A percentile compares a stretch with the other conserved stretches of the same genome.
Conservation (phyloP, 805 yeast genomes). For the Teunomyces cretensis region DNA sequence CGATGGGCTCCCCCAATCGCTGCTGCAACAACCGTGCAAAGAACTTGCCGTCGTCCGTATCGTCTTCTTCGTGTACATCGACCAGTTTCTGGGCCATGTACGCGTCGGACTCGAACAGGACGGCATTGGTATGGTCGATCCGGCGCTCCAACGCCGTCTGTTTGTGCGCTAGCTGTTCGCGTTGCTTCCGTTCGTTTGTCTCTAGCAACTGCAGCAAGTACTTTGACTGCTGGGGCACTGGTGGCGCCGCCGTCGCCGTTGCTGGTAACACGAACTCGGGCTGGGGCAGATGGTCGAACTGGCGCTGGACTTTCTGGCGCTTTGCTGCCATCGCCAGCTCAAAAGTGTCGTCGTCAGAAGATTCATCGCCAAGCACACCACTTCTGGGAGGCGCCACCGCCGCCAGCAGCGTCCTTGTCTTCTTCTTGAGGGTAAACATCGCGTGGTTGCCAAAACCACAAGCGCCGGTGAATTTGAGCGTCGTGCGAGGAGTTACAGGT, state of each 20-base stretch:
- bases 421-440: slow-evolving; percentile 27
- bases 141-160: slow-evolving; percentile 37
- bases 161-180: slow-evolving; percentile 42
- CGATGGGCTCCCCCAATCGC: neutral
- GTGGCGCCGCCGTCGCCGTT: neutral
- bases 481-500: too few species aligned
- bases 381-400: neutral
- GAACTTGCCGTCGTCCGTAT: neutral
- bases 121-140: slow-evolving; percentile 25
- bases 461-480: too few species aligned
- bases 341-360: neutral
- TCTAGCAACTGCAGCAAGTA: slow-evolving; percentile 41
- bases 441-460: slow-evolving; percentile 26
- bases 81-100: slow-evolving; percentile 16
- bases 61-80: slow-evolving; percentile 18
- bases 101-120: slow-evolving; percentile 45
- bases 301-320: neutral
- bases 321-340: neutral
- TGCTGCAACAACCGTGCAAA: neutral
- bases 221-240: neutral
- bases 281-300: neutral
- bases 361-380: neutral
- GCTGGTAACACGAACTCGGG: neutral
- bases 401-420: neutral
- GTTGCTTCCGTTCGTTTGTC: slow-evolving; percentile 45